Evolutionary conservation across 805 yeast genomes (phyloP).

Genomic region (Metschnikowia reukaufii): DNA sequence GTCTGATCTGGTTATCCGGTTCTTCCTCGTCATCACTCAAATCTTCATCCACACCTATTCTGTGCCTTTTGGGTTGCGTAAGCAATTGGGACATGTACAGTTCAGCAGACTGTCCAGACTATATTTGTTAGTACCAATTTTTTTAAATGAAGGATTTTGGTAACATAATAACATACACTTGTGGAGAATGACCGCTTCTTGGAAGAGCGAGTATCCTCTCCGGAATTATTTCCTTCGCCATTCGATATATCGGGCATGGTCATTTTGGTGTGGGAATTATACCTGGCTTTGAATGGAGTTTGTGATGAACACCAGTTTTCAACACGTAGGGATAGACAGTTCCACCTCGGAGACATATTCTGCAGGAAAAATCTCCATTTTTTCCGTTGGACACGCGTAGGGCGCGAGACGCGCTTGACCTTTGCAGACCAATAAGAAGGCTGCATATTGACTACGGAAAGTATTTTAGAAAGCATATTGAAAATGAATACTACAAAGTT

Average conservation of each 20-base stretch:
- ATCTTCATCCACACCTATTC: constrained; percentile 16
- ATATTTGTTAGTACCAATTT: constrained; percentile 2
- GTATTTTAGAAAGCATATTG: too few relatives aligned
- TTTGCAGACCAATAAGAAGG: background rate
- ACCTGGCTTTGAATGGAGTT: background rate
- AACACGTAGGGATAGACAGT: background rate
- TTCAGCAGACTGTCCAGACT: constrained; percentile 22
- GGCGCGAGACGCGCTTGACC: background rate
- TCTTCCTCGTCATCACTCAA: constrained; percentile 23
- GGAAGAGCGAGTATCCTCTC: background rate
- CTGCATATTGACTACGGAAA: background rate
- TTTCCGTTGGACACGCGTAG: background rate
- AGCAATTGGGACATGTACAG: constrained; percentile 22
- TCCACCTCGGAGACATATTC: background rate
- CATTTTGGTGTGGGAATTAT: background rate
- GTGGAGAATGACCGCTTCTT: constrained; percentile 11
- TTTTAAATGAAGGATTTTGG: background rate
- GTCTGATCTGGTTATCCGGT: constrained; percentile 12
- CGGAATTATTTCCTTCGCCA: background rate
- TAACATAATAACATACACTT: constrained; percentile 8
- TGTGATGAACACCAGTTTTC: background rate
- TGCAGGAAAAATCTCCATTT: background rate
- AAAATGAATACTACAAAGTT: too few relatives aligned
- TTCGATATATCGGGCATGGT: constrained; percentile 2
- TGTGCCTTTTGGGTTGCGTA: constrained; percentile 13